Evolutionary conservation across 2,329 filamentous ascomycete genomes (phyloP).

Genomic region (Annulohypoxylon truncatum): DNA sequence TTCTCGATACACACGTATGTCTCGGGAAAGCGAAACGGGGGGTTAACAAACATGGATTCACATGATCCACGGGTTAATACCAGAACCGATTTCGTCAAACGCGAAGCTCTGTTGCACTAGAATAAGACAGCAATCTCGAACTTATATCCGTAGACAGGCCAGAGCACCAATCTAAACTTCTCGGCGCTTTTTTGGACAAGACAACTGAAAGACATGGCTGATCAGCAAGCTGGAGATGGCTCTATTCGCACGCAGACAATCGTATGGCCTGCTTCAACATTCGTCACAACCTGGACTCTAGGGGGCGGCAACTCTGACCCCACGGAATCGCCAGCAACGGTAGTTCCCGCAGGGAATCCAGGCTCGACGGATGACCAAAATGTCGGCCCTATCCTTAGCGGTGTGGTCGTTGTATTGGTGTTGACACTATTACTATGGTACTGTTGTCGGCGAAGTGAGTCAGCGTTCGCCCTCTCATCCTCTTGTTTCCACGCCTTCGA

Average conservation of each 20-base stretch:
- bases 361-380: constrained; percentile 25
- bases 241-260: constrained; percentile 45
- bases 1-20: constrained; percentile 29
- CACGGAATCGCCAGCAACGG: constrained; percentile 34
- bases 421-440: constrained; percentile 43
- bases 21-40: constrained; percentile 34
- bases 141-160: constrained; percentile 20
- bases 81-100: constrained; percentile 36
- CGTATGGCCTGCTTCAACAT: constrained; percentile 36
- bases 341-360: constrained; percentile 31
- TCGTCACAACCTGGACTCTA: constrained; percentile 43
- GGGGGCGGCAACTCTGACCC: constrained; percentile 38
- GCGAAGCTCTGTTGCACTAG: constrained; percentile 14
- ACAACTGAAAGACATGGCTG: constrained; percentile 19
- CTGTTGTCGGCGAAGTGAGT: constrained; percentile 44
- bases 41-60: constrained; percentile 9
- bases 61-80: constrained; percentile 8
- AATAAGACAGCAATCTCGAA: constrained; percentile 6
- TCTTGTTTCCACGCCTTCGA: not conserved
- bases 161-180: not conserved
- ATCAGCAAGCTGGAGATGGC: constrained; percentile 12
- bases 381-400: constrained; percentile 46
- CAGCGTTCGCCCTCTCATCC: not conserved
- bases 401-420: constrained; percentile 41
- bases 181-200: not conserved